A percentile compares a stretch with the other conserved stretches of the same genome.
These are phyloP conservation scores for Purpureocillium takamizusanense DNA, from an alignment of 2,329 filamentous ascomycete genomes.

Conservation along the genomic window DNA sequence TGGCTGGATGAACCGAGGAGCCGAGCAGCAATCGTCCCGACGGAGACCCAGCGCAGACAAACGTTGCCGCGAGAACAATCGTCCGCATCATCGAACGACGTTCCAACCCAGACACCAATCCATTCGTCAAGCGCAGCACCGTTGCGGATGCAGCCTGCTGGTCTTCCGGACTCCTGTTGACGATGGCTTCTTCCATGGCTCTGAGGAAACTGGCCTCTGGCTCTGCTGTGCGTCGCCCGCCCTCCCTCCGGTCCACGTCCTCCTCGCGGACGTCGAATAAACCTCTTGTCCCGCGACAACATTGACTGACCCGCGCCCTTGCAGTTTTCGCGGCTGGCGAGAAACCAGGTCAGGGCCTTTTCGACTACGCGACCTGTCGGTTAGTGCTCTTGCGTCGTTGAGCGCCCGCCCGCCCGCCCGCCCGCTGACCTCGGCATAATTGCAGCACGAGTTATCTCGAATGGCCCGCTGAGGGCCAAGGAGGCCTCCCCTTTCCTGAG, in stretches of 20 bases:
- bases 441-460: constrained; percentile 75
- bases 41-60: not conserved
- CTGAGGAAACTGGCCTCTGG: constrained; percentile 50
- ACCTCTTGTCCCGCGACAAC: constrained; percentile 3
- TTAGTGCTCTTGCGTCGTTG: constrained; percentile 31
- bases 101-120: not conserved
- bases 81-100: not conserved
- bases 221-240: constrained; percentile 41
- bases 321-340: constrained; percentile 55
- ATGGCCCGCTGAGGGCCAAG: constrained; percentile 80
- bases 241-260: not conserved
- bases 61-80: not conserved
- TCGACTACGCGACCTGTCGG: constrained; percentile 76
- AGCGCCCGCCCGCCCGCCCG: too few species aligned
- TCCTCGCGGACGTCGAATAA: constrained; percentile 4
- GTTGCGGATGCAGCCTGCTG: constrained; percentile 22
- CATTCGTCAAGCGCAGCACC: constrained; percentile 2
- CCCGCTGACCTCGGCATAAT: not conserved
- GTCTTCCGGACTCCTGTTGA: constrained; percentile 20
- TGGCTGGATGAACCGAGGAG: constrained; percentile 25
- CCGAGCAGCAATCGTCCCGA: constrained; percentile 17
- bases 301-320: constrained; percentile 12
- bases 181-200: constrained; percentile 56
- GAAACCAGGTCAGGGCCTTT: constrained; percentile 66
- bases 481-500: constrained; percentile 82